Percentiles rank a stretch among this genome's conserved stretches.
Evolutionary conservation across 495 filamentous ascomycete species (phyloP).

Genomic region (Tetracladium setigerum): DNA sequence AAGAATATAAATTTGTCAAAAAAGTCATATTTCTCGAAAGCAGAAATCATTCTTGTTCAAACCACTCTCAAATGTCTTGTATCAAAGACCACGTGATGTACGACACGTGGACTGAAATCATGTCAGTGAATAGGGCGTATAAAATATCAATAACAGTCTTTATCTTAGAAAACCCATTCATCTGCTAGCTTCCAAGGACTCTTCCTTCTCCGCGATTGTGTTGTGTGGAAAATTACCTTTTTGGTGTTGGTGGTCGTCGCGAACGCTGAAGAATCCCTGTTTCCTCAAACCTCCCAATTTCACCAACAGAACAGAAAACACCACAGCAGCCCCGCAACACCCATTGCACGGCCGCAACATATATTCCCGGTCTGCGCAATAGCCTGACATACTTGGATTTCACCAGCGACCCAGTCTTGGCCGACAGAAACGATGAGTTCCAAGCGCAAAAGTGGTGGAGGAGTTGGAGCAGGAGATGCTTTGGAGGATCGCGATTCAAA

Average conservation of each 20-base stretch:
- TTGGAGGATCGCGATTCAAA: constrained; percentile 53
- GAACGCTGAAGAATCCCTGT: background rate
- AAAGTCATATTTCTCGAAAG: too few species aligned
- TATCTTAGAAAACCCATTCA: too few species aligned
- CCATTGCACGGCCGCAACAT: background rate
- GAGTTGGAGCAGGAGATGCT: constrained; percentile 29
- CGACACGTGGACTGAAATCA: too few species aligned
- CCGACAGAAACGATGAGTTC: constrained; percentile 50
- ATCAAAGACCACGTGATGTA: too few species aligned
- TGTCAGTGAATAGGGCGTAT: too few species aligned
- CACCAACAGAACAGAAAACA: background rate
- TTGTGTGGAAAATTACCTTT: background rate
- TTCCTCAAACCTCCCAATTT: background rate
- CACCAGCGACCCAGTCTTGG: background rate
- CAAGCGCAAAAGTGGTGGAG: constrained; percentile 55
- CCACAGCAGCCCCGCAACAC: background rate
- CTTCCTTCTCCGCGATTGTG: too few species aligned
- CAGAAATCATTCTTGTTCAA: too few species aligned
- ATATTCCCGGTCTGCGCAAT: background rate
- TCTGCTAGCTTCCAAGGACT: too few species aligned
- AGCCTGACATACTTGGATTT: background rate
- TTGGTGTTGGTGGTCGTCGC: background rate
- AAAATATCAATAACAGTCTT: too few species aligned
- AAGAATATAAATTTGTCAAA: too few species aligned
- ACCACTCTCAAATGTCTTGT: too few species aligned